Conservation (phyloP, 345 rosid species). For the Rhizophora apiculata region DNA sequence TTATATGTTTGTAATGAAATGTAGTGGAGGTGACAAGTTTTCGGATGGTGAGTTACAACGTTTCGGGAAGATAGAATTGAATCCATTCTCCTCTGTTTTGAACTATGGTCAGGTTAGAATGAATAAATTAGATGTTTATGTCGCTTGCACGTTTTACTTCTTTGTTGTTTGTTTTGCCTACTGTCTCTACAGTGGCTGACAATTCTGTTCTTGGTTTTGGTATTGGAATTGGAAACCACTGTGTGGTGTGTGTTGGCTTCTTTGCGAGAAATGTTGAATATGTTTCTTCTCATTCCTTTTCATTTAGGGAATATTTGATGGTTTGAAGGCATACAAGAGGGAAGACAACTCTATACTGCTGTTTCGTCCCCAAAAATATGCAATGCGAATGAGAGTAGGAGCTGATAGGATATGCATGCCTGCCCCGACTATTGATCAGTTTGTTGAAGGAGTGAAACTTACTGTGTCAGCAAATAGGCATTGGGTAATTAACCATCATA, state of each 20-base stretch:
- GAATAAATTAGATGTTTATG: no score
- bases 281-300: not conserved
- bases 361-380: slow-evolving; percentile 32
- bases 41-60: slow-evolving; percentile 26
- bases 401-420: slow-evolving; percentile 36
- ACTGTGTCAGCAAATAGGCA: slow-evolving; percentile 26
- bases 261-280: not conserved
- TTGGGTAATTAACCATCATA: slow-evolving; percentile 26
- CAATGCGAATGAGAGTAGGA: slow-evolving; percentile 26
- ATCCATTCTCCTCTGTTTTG: slow-evolving; percentile 33
- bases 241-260: not conserved
- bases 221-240: not conserved
- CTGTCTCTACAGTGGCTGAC: not conserved
- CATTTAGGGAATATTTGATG: slow-evolving; percentile 31
- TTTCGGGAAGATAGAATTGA: slow-evolving; percentile 26
- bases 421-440: slow-evolving; percentile 30
- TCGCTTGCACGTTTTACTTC: no score
- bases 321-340: slow-evolving; percentile 32
- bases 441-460: slow-evolving; percentile 33
- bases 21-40: slow-evolving; percentile 22
- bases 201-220: not conserved
- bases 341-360: slow-evolving; percentile 27
- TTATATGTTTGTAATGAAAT: slow-evolving; percentile 33
- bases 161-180: no score
- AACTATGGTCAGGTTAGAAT: slow-evolving; percentile 34